These are phyloP conservation scores for Umbilicaria muhlenbergii DNA, from an alignment of 495 filamentous ascomycete genomes.

Conservation along the genomic window DNA sequence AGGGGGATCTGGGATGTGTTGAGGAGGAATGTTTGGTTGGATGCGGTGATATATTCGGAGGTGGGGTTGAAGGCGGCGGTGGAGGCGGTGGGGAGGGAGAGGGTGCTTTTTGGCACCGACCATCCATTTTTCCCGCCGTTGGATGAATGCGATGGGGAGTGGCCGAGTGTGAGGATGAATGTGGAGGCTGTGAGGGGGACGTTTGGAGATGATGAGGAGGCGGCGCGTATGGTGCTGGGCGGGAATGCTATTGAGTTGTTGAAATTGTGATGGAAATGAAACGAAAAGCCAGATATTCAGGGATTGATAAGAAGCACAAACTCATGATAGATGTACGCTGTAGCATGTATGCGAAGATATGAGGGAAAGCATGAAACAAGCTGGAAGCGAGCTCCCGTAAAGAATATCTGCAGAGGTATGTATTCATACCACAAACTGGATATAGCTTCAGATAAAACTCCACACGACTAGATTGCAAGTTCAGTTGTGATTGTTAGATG, in stretches of 20 bases:
- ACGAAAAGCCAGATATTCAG: too few relatives aligned
- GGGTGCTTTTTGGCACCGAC: slow-evolving; percentile 32
- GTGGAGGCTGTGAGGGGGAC: slow-evolving; percentile 49
- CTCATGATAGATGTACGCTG: too few relatives aligned
- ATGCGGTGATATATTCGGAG: slow-evolving; percentile 71
- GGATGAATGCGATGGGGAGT: slow-evolving; percentile 40
- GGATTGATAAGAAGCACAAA: too few relatives aligned
- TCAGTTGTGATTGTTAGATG: too few relatives aligned
- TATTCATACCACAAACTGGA: too few relatives aligned
- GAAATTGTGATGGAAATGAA: slow-evolving; percentile 34
- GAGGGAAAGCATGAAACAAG: too few relatives aligned
- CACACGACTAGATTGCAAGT: too few relatives aligned
- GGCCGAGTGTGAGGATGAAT: slow-evolving; percentile 75
- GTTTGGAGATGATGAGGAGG: slow-evolving; percentile 35
- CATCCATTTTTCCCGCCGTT: slow-evolving; percentile 92
- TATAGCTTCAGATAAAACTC: too few relatives aligned
- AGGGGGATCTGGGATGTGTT: slow-evolving; percentile 61
- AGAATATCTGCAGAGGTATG: too few relatives aligned
- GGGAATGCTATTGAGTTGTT: slow-evolving; percentile 55
- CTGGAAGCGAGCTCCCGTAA: too few relatives aligned
- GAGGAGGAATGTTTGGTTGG: slow-evolving; percentile 74
- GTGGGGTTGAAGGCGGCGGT: slow-evolving; percentile 64
- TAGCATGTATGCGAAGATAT: too few relatives aligned
- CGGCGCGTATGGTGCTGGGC: slow-evolving; percentile 41
- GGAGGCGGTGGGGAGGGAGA: slow-evolving; percentile 32